Evolutionary conservation across 2,329 filamentous ascomycete genomes (phyloP), one percentile per base, ranked within the genome.

Genomic region (Arthrinium puccinioides): DNA sequence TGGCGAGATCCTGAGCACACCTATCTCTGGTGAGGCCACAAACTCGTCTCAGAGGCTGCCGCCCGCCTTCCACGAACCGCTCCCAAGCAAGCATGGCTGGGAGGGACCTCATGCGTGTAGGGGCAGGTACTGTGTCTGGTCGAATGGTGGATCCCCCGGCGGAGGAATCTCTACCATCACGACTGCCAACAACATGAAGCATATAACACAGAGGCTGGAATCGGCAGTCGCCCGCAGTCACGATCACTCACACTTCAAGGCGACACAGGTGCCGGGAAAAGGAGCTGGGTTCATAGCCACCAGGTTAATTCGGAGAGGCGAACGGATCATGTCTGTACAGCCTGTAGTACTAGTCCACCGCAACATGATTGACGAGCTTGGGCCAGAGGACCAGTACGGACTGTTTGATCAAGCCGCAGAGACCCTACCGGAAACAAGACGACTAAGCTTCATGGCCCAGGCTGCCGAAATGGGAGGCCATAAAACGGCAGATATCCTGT

Each of bases 311-410:
- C 40, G 33, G 9, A 40, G 41, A 20, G 51, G 50, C 9, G 47
- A 51, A 25, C 40, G 28, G 23, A 49, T 53, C 23, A 49, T 51
- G 44, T 39, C 43, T 6, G 32, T 42, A 13, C 43, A 41, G 15
- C 51, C 51, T 5, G 49, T 43, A 10, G 31, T 53, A 16, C 42
- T 53, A 23, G 48, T 47, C 9, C 51, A 53, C 21, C 45, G 39
- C 16, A 26, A 40, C 16, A 32, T 47, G 7, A 39, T 51, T 13
- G 43, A 48, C 10, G 49, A 52, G 4, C 42, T 51, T 19, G 32
- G 24, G 4, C 32, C 41, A 11, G 44, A 45, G 11, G 42, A 50
- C 6, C 31, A 48, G 20, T 40, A 44, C 16, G 23, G 39, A 6
- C 21, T 52, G 11, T 34, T 55, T 27, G 50, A 52, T 9, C 36